phyloP scores from a whole-genome alignment of 1,284 basidiomycete genomes.

The Athelia sp. region DNA sequence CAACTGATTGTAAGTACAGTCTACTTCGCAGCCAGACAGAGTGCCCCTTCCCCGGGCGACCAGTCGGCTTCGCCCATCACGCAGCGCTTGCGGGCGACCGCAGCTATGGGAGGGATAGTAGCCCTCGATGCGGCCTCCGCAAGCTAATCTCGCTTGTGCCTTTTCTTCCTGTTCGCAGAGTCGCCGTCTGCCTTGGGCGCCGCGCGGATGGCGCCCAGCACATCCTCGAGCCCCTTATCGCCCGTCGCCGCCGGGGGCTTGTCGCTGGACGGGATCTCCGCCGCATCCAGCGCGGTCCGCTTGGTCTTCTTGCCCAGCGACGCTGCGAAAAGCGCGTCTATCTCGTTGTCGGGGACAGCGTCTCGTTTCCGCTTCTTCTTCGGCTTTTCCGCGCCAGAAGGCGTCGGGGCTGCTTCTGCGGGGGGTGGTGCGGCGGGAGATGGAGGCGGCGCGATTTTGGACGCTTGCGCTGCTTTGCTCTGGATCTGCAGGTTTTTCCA shows the following conservation, averaged over 20 bases:
- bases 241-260: background rate
- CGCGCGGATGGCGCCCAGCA: slow-evolving; percentile 39
- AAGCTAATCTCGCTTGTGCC: too few relatives aligned
- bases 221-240: slow-evolving; percentile 29
- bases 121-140: too few relatives aligned
- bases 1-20: too few relatives aligned
- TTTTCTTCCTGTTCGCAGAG: background rate
- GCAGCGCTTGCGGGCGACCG: too few relatives aligned
- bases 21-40: too few relatives aligned
- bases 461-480: slow-evolving; percentile 9
- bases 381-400: slow-evolving; percentile 8
- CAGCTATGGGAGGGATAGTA: too few relatives aligned
- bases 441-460: slow-evolving; percentile 3
- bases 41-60: too few relatives aligned
- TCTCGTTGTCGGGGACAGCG: slow-evolving; percentile 46
- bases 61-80: too few relatives aligned
- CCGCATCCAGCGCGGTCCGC: slow-evolving; percentile 36
- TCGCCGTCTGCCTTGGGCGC: slow-evolving; percentile 32
- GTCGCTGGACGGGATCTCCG: background rate
- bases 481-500: slow-evolving; percentile 65
- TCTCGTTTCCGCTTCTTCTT: slow-evolving; percentile 26
- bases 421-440: slow-evolving; percentile 4
- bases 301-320: slow-evolving; percentile 54
- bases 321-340: slow-evolving; percentile 63
- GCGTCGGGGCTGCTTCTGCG: slow-evolving; percentile 2